Evolutionary conservation across 371 early-diverging fungal species (phyloP), one percentile per base, ranked within the genome.

Genomic region (Cladochytrium tenue): DNA sequence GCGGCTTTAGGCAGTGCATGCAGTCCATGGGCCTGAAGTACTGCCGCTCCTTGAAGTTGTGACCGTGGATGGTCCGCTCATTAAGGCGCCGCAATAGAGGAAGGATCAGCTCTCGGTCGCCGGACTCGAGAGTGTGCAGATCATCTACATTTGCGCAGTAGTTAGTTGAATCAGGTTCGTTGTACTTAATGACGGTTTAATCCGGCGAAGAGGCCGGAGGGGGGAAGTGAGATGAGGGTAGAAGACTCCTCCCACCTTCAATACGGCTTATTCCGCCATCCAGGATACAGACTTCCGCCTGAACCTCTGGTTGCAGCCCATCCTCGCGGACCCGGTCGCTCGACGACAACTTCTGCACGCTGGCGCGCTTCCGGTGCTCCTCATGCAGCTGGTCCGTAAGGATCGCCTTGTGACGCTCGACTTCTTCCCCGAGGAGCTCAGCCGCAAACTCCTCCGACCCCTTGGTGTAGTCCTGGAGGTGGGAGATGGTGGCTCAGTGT

Each of bases 21-120:
- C 82, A 82, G 53, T 78, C 80, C 26, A 74, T 75, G 20, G 80
- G 82, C 64, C 77, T 75, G 27, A 74, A 71, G 62, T 69, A 75
- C 63, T 79, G 80, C 31, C 75, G 56, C 13, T 58, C 34, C 56
- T 73, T 75, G 58, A 76, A 78, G 10, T 34, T 23, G 61, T 82
- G 82, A 2, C 82, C 82, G 31, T 73, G 55, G 2, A 56, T 51
- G n/a, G 10, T 63, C 7, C 60, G 32, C n/a, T 76, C 67, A 36
- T 55, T 57, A 5, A 73, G 15, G 43, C 71, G 58, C 33, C 66
- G 60, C 2, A 76, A 32, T 0, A 72, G 53, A 30, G 52, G 43
- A 23, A 53, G 27, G 2, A 71, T 65, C 36, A 51, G 43, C 0
- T 58, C 62, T 1, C 26, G 31, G 32, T 76, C 68, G 20, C 64